phyloP scores from a whole-genome alignment of 371 early-diverging fungal species.

The Catenaria anguillulae region DNA sequence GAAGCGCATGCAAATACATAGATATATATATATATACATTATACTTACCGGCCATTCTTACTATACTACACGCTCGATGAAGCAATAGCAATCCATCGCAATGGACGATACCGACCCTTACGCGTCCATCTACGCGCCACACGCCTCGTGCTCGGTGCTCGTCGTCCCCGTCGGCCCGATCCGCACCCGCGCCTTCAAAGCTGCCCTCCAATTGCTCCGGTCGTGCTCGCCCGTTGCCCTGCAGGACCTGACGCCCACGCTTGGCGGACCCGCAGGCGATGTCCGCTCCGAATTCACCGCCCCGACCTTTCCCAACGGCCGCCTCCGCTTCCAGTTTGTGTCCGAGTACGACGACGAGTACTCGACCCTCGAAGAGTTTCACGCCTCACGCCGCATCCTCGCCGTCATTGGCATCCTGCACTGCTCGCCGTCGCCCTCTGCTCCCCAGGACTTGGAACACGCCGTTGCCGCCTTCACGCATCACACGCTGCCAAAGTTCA shows the following conservation, averaged over 20 bases:
- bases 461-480: conserved; percentile 8
- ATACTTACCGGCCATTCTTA: no score
- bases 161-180: conserved; percentile 61
- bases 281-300: conserved; percentile 1
- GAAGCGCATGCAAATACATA: no score
- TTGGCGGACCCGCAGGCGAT: no score
- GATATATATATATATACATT: no score
- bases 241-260: conserved; percentile 43
- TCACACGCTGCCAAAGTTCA: conserved; percentile 32
- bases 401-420: conserved; percentile 64
- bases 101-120: no score
- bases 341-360: conserved; percentile 1
- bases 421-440: no score
- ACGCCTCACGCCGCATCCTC: neutral
- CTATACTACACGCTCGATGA: no score
- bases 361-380: conserved; percentile 3
- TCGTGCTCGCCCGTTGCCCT: conserved; percentile 35
- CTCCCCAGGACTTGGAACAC: no score
- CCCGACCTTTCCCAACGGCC: neutral
- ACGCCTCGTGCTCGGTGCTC: no score
- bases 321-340: neutral
- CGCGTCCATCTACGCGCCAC: no score
- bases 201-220: conserved; percentile 44
- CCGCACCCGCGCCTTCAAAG: conserved; percentile 43
- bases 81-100: no score